These are phyloP conservation scores for Xanthoparmelia taractica DNA, from an alignment of 495 filamentous ascomycete genomes.

Conservation along the genomic window DNA sequence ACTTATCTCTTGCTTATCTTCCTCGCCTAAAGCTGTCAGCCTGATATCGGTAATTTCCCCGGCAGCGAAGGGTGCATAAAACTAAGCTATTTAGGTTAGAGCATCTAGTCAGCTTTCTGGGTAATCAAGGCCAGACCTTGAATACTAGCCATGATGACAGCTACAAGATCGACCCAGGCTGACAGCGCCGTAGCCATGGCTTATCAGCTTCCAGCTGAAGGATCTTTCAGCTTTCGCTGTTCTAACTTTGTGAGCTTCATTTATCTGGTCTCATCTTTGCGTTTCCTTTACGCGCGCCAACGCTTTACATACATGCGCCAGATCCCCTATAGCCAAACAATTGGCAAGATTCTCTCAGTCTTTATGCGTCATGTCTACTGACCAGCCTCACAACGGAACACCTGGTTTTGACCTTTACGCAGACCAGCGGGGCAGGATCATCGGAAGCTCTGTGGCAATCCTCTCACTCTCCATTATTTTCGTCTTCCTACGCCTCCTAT, in stretches of 20 bases:
- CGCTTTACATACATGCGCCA: background rate
- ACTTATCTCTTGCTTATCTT: too few species aligned
- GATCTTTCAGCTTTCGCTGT: background rate
- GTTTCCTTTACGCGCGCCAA: background rate
- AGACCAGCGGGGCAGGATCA: slow-evolving; percentile 14
- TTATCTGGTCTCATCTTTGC: background rate
- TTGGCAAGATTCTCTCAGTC: background rate
- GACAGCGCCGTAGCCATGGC: background rate
- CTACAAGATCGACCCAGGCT: background rate
- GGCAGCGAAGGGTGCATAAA: too few species aligned
- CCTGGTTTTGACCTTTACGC: background rate
- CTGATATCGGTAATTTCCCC: too few species aligned
- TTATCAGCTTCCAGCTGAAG: background rate
- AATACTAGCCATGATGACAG: too few species aligned
- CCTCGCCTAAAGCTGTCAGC: too few species aligned
- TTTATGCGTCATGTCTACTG: background rate
- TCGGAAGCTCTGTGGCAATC: slow-evolving; percentile 6
- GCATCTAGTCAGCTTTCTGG: too few species aligned
- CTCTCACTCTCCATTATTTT: slow-evolving; percentile 9
- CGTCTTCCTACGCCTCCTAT: slow-evolving; percentile 14
- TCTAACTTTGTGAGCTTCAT: background rate
- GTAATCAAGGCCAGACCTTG: too few species aligned
- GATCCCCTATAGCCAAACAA: background rate
- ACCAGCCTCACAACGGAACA: background rate
- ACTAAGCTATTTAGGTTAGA: too few species aligned